A percentile compares a stretch with the other conserved stretches of the same genome.
Conservation (phyloP, 805 yeast species). For the Kodamaea laetipori region DNA sequence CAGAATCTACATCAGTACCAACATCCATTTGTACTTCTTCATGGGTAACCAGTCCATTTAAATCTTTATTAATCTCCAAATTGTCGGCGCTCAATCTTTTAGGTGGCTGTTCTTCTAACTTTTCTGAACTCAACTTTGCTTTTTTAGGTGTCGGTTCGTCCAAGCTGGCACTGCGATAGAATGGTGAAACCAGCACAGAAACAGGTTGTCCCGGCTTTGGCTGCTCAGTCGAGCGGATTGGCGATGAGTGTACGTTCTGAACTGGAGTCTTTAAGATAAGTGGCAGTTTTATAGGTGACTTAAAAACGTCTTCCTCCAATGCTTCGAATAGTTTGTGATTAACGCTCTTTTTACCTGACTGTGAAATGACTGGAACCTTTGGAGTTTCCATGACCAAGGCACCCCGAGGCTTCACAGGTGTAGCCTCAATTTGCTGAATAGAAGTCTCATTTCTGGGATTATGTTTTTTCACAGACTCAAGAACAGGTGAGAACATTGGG, state of each 20-base stretch:
- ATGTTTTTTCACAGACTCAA: neutral
- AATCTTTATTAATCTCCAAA: no score
- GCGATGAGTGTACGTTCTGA: neutral
- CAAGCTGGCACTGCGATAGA: slow-evolving; percentile 24
- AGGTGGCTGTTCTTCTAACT: neutral
- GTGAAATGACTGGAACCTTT: neutral
- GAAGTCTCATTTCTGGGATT: neutral
- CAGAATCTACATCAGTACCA: slow-evolving; percentile 11
- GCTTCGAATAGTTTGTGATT: slow-evolving; percentile 9
- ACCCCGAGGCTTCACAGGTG: slow-evolving; percentile 1
- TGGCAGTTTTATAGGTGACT: slow-evolving; percentile 11
- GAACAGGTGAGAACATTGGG: neutral
- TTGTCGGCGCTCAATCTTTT: no score
- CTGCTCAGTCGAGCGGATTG: slow-evolving; percentile 6
- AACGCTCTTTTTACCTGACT: slow-evolving; percentile 3
- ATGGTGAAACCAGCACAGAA: slow-evolving; percentile 38
- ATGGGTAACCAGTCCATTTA: neutral
- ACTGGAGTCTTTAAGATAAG: slow-evolving; percentile 1
- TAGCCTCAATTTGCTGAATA: slow-evolving; percentile 8
- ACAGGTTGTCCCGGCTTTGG: slow-evolving; percentile 40
- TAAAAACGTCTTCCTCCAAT: slow-evolving; percentile 1
- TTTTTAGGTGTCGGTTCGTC: neutral
- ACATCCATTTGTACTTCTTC: neutral
- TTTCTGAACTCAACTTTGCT: neutral
- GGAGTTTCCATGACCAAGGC: slow-evolving; percentile 2